Base-by-base conservation (phyloP, 768 basidiomycete genomes). In the Naematelia encephala region DNA sequence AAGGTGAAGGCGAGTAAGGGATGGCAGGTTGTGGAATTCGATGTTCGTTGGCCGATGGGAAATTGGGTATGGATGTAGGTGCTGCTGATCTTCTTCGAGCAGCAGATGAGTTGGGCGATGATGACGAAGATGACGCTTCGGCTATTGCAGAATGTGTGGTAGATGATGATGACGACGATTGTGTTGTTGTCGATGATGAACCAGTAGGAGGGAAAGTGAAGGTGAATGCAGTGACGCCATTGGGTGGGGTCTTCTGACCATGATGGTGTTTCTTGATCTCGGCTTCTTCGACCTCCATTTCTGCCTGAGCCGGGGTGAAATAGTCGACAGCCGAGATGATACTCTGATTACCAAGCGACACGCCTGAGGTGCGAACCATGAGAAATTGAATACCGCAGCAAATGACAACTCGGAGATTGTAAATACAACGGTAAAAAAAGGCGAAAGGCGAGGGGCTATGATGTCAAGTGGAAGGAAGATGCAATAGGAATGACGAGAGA, bases 41-140 rank as follows among this genome's bases (percentile, higher is more conserved):
- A 46, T 49, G 54, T 42, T 63, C 65, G 21, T 49, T 54, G 14
- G 62, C 21, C 4, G 51, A 51, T 14, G 68, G 68, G 25, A 69
- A 69, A 26, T 69, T 60, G 2, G 68, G 68, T 8, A 69, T 69
- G 22, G 47, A 53, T 5, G 59, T 50, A 1, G 68, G 68, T 22
- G 68, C 62, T n/a, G 46, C 57, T 44, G 61, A 63, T 51, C 68
- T 48, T 13, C 59, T 50, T 27, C 61, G 54, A 56, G 57, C n/a
- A 28, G 57, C n/a, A 28, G 50, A 39, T 39, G 34, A 39, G 8
- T 8, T 8, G 8, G 34, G 16, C 34, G 34, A 39, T 39, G 34
- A 39, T 39, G 34, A 39, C 34, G 34, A 39, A 8, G 34, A 39
- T 16, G 34, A 39, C 16, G 34, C 8, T 16, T 39, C 34, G 34